Evolutionary conservation across 1,284 basidiomycete genomes (phyloP).

Genomic region (Dichomitus squalens): DNA sequence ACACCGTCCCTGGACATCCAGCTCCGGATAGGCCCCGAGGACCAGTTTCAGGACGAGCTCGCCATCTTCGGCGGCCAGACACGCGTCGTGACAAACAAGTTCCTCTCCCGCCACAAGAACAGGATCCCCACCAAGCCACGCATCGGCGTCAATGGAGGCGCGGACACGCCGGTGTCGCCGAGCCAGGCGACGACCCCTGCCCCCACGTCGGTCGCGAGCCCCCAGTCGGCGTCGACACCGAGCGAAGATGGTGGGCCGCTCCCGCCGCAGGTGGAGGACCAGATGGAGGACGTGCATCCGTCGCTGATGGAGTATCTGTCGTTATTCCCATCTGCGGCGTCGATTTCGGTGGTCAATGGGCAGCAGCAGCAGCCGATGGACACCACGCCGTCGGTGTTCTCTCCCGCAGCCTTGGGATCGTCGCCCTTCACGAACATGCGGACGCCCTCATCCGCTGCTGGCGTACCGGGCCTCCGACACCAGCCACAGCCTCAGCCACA

Average conservation of each 20-base stretch:
- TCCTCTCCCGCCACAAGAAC: conserved; percentile 25
- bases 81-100: conserved; percentile 46
- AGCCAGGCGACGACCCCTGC: conserved; percentile 12
- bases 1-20: conserved; percentile 31
- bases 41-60: conserved; percentile 61
- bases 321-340: conserved; percentile 38
- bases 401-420: not conserved
- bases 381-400: conserved; percentile 1
- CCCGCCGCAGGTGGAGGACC: conserved; percentile 29
- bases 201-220: conserved; percentile 21
- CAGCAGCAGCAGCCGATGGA: conserved; percentile 4
- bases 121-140: conserved; percentile 14
- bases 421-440: conserved; percentile 6
- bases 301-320: conserved; percentile 49
- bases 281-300: conserved; percentile 58
- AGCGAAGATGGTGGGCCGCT: conserved; percentile 27
- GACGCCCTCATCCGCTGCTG: not conserved
- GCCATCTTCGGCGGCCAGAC: conserved; percentile 61
- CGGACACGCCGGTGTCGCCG: conserved; percentile 10
- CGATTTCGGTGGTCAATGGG: conserved; percentile 30
- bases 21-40: conserved; percentile 35
- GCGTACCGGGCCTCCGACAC: not conserved
- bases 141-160: conserved; percentile 3
- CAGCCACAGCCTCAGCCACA: too few relatives aligned
- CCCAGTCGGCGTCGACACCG: conserved; percentile 26